Base-by-base conservation (phyloP, 164 flowering plant genomes). In the Magnolia officinalis region DNA sequence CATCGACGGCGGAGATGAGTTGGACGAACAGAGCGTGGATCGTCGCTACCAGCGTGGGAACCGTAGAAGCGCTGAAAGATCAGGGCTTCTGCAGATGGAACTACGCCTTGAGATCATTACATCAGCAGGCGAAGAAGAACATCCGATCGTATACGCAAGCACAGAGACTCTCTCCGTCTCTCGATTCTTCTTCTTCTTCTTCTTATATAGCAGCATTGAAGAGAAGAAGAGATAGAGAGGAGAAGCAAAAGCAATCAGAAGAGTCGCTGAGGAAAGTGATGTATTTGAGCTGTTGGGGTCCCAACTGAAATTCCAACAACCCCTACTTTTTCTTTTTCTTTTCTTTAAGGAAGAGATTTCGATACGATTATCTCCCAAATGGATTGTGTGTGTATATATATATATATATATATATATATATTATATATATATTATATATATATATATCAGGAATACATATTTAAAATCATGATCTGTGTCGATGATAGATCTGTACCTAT, bases 261-360 rank as follows among this genome's bases (percentile, higher is more conserved):
- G 78, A 66, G 26, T 73, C 85, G 3, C 55, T 83, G 1, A 78
- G 80, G 70, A 78, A 80, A 75, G 79, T 76, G 20, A 74, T 66
- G 69, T 66, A 9, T 24, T 66, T 66, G 45, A 23, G 69, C 69
- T 69, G 71, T 29, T 69, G 71, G 71, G 71, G 52, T 20, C 71
- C 71, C 71, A 71, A 51, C 23, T 67, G 69, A 80, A 26, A 24
- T 37, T 37, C 45, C 45, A 37, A 37, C 45, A 86, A 86, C 77
- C 88, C 86, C 84, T 85, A 81, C 71, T 78, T 85, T 87, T 84
- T 85, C 67, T 83, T 86, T 70, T 45, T 87, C 68, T 85, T 79
- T 23, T 84, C 85, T 63, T 84, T 89, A 37, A 37, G 45, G 45
- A 37, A 37, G 45, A 37, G 45, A 37, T 37, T 37, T 37, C 6